Evolutionary conservation across 2,329 filamentous ascomycete species (phyloP), one percentile per base, ranked within the genome.

Genomic region (Sclerotinia minor): DNA sequence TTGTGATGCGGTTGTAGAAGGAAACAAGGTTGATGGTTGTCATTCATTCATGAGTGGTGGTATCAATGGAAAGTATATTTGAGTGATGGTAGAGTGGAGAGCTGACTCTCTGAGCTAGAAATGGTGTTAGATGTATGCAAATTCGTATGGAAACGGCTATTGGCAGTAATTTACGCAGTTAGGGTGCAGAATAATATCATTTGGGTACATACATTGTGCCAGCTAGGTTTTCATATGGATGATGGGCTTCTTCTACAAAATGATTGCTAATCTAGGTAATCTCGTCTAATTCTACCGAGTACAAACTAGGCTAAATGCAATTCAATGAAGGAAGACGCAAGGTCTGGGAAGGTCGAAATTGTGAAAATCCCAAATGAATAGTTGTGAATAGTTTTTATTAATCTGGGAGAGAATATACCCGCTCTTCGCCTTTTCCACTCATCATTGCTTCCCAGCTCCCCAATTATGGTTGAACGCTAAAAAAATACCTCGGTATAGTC

Each of bases 101-200:
- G 17, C 6, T 57, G n/a, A 57, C 11, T 9, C 2, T 21, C 17
- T 21, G 21, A n/a, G 17, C 32, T 17, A 3, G 21, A n/a, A n/a
- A 21, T 17, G 13, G 11, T 24, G 21, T 24, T 17, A 19, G 9
- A 8, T 19, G 19, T 5, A 38, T 13, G 15, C 3, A 21, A 7
- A 24, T 19, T 9, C 9, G 13, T 5, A 61, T 15, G 8, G 8
- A 4, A 7, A 26, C 15, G 13, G 19, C 4, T 1, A 26, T 19
- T 19, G 8, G 15, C 2, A 11, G 24, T 50, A 1, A 38, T 13
- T 11, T 38, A 38, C 11, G 21, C 8, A 8, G 41, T 13, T n/a
- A 15, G 11, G 1, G 0, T 24, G 6, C 32, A n/a, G 19, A 3
- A 19, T 3, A 35, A 1, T 3, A 5, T 47, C 0, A 9, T n/a